Evolutionary conservation across 495 filamentous ascomycete species (phyloP).

Genomic region (Hypoxylon trugodes): DNA sequence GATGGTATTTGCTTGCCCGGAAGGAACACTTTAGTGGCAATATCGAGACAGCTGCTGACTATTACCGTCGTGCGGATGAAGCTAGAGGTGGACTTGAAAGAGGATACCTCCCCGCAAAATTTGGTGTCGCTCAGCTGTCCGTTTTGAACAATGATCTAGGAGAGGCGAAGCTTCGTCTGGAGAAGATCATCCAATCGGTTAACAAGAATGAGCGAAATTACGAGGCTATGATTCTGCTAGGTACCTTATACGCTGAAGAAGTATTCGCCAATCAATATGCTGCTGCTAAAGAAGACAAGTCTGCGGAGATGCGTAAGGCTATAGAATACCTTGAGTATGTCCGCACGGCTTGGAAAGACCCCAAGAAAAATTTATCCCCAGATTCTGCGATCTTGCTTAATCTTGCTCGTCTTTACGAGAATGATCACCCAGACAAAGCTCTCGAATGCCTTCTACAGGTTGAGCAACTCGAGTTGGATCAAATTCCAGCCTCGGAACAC

Average conservation of each 20-base stretch:
- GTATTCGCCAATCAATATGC: conserved; percentile 79
- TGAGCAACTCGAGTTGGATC: conserved; percentile 83
- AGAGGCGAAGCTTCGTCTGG: conserved; percentile 90
- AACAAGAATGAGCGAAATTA: conserved; percentile 66
- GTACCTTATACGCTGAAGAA: conserved; percentile 91
- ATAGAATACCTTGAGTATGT: conserved; percentile 82
- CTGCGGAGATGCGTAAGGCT: conserved; percentile 80
- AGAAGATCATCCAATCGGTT: conserved; percentile 87
- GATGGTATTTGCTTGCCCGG: conserved; percentile 91
- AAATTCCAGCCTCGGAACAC: conserved; percentile 71
- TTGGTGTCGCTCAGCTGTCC: conserved; percentile 88
- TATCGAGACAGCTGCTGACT: conserved; percentile 73
- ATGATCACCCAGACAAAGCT: conserved; percentile 84
- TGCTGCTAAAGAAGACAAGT: conserved; percentile 85
- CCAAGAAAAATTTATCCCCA: conserved; percentile 77
- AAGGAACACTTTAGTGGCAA: conserved; percentile 84
- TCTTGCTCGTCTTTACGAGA: conserved; percentile 89
- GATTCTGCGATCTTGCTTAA: conserved; percentile 93
- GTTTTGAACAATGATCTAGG: conserved; percentile 84
- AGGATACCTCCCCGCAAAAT: conserved; percentile 90
- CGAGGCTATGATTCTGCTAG: conserved; percentile 91
- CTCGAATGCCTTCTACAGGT: conserved; percentile 89
- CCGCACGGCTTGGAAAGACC: conserved; percentile 87
- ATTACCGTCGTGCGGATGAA: conserved; percentile 86
- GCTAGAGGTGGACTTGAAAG: conserved; percentile 86